Evolutionary conservation across 495 filamentous ascomycete species (phyloP).

Genomic region (Penicillium riverlandense): DNA sequence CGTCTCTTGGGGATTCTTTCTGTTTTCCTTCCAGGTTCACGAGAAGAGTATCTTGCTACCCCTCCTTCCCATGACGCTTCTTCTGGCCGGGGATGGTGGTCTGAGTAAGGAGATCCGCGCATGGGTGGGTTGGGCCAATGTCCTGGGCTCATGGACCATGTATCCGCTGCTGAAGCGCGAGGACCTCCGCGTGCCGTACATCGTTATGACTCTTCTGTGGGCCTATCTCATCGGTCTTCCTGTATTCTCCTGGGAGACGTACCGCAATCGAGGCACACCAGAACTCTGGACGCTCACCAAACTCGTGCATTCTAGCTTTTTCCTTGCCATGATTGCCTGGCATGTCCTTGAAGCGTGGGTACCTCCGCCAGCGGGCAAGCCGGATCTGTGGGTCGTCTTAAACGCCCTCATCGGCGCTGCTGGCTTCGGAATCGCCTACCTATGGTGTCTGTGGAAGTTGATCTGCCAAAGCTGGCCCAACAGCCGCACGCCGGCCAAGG

Average conservation of each 20-base stretch:
- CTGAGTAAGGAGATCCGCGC: slow-evolving; percentile 66
- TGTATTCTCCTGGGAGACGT: slow-evolving; percentile 62
- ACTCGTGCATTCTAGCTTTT: slow-evolving; percentile 66
- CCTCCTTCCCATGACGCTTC: slow-evolving; percentile 81
- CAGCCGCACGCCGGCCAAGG: slow-evolving; percentile 15
- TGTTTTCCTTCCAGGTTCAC: slow-evolving; percentile 96
- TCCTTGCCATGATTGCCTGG: slow-evolving; percentile 68
- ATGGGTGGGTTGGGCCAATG: slow-evolving; percentile 91
- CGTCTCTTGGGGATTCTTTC: slow-evolving; percentile 92
- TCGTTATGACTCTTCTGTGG: slow-evolving; percentile 78
- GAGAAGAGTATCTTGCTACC: slow-evolving; percentile 94
- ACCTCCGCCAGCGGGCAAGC: slow-evolving; percentile 61
- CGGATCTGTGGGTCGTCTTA: slow-evolving; percentile 87
- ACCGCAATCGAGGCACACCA: slow-evolving; percentile 38
- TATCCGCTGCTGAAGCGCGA: slow-evolving; percentile 85
- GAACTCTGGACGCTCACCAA: slow-evolving; percentile 46
- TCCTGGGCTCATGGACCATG: slow-evolving; percentile 88
- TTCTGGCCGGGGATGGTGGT: slow-evolving; percentile 70
- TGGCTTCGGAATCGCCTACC: slow-evolving; percentile 79
- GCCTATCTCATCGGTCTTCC: slow-evolving; percentile 84
- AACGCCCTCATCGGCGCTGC: slow-evolving; percentile 81
- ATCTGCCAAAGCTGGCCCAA: slow-evolving; percentile 48
- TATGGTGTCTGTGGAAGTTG: slow-evolving; percentile 79
- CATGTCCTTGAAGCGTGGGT: slow-evolving; percentile 68
- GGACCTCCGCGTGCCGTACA: slow-evolving; percentile 75